Base-by-base conservation (phyloP, 257 asterid genomes). In the Plectranthus barbatus region DNA sequence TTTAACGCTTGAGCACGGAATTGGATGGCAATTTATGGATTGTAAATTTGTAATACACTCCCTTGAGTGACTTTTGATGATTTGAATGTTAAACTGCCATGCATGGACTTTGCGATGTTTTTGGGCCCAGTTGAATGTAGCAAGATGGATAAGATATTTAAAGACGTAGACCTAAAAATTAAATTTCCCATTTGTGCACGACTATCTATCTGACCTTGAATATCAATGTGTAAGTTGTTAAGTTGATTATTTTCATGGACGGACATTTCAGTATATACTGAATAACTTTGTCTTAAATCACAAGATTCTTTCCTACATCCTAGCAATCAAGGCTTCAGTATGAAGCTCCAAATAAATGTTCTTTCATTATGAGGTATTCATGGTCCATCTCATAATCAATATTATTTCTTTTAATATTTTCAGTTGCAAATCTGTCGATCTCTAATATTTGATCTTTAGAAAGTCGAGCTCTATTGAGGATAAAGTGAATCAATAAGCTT, bases 91-190 rank as follows among this genome's bases (percentile, higher is more conserved):
- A 24, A 24, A 10, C 10, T 55, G 18, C 18, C 56, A 55, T 67
- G 61, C 67, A 55, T 67, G 41, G 40, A 33, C 33, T 21, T 31
- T 33, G 41, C 46, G 52, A 18, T 39, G 29, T 40, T 64, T 64
- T 65, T 29, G 63, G 34, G 9, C 29, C 40, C 3, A 7, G 41
- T 29, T 42, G 54, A 42, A 42, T 48, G 14, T 14, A 55, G 56
- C 48, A 23, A 23, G 1, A 4, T 46, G 61, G 61, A 31, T 67
- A 61, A 57, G 60, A 46, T 73, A 24, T 23, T 26, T 9, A 10
- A 5, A 18, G 65, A 47, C 36, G 19, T 17, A 19, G 50, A 46
- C 18, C 12, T 26, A 11, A 19, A 45, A 44, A 10, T 36, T 23
- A n/a, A 8, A 1, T 42, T 59, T 17, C 40, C 31, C 33, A 9